A percentile compares a stretch with the other conserved stretches of the same genome.
phyloP scores from a whole-genome alignment of 805 yeast species.

The Candida schatavii region DNA sequence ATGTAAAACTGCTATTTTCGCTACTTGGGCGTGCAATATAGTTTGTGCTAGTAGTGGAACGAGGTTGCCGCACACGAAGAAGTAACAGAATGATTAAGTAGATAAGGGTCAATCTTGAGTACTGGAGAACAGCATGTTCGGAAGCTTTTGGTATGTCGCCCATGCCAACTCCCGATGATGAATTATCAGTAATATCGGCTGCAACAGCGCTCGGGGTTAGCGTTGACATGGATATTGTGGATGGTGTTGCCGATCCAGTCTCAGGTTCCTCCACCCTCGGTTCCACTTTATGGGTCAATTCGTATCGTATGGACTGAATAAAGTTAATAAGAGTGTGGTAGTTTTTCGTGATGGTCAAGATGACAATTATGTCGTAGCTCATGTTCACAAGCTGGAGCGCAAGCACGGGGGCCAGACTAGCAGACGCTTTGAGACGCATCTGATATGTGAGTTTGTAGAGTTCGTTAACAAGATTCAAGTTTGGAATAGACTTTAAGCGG shows the following conservation, averaged over 20 bases:
- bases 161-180: neutral
- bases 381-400: slow-evolving; percentile 24
- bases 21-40: neutral
- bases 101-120: slow-evolving; percentile 1
- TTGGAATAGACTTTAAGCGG: slow-evolving; percentile 43
- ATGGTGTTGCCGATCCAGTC: neutral
- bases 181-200: neutral
- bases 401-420: slow-evolving; percentile 3
- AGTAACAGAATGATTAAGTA: neutral
- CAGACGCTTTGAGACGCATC: slow-evolving; percentile 22
- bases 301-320: slow-evolving; percentile 20
- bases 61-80: neutral
- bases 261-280: slow-evolving; percentile 5
- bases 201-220: neutral
- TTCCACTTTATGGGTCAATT: slow-evolving; percentile 8
- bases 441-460: slow-evolving; percentile 43
- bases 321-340: slow-evolving; percentile 25
- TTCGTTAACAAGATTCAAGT: slow-evolving; percentile 40
- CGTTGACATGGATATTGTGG: neutral
- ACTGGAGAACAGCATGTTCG: neutral
- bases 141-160: neutral
- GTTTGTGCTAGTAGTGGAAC: neutral
- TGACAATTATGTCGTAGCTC: slow-evolving; percentile 31
- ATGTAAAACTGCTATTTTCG: neutral
- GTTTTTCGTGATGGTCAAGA: slow-evolving; percentile 28